Evolutionary conservation across 75 land plant species (phyloP), one percentile per base, ranked within the genome.

Genomic region (Cryptomeria japonica): DNA sequence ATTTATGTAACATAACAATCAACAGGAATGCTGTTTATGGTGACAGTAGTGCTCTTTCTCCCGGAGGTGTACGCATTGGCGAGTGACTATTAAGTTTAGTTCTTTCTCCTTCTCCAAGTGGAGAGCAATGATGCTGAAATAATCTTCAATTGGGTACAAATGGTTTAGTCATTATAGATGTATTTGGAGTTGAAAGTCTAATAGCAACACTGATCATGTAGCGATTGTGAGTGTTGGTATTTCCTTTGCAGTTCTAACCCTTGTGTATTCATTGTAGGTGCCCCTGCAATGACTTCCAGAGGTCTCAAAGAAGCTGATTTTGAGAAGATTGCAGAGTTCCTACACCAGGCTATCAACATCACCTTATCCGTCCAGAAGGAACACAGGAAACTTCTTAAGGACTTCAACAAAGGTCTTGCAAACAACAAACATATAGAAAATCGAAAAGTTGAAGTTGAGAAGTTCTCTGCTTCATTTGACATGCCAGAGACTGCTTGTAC

Each of bases 1-100:
- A 96, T 38, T 82, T 96, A 16, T 92, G 94, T 89, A 93, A 92
- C 90, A 96, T 96, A 38, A 95, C 97, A 37, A 86, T 96, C 83
- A 96, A 96, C 90, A 96, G 95, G 90, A 96, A 96, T 91, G 97
- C 97, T 83, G 97, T 96, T 72, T 96, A 93, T 88, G 97, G 97
- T 70, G 97, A 96, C 89, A 96, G 97, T 90, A 96, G 97, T 91
- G 97, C 97, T 42, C 91, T 96, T 90, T 88, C 97, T 73, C 97
- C 97, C 88, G 97, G 97, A 85, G 97, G 97, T 68, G 97, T 96
- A 14, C 92, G 97, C 34, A 91, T 96, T 89, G 97, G 97, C 94
- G 88, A 89, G 92, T 55, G 44, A 42, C 28, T 41, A 31, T 38
- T 38, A 41, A 18, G 6, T 79, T 79, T 79, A 38, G 9, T 38